A percentile compares a stretch with the other conserved stretches of the same genome.
Evolutionary conservation across 2,329 filamentous ascomycete species (phyloP).

Genomic region (Pochonia chlamydosporia): DNA sequence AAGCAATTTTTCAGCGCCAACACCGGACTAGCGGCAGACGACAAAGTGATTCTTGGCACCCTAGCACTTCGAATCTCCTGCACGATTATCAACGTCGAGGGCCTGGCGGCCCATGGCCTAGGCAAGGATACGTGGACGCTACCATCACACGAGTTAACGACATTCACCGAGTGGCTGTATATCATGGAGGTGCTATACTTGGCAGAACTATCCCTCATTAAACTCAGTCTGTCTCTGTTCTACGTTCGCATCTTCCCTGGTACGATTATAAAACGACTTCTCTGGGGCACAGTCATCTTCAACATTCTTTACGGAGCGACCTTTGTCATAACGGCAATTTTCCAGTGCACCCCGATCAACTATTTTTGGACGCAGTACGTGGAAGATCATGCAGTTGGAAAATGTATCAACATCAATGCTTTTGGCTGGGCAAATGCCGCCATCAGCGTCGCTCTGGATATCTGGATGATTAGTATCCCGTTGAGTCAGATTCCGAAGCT

Average conservation of each 20-base stretch:
- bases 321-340: neutral
- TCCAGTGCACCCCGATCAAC: slow-evolving; percentile 1
- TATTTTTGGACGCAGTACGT: slow-evolving; percentile 3
- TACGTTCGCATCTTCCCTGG: slow-evolving; percentile 2
- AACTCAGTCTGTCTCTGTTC: slow-evolving; percentile 2
- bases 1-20: slow-evolving; percentile 2
- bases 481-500: slow-evolving; percentile 3
- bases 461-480: slow-evolving; percentile 4
- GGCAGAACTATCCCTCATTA: slow-evolving; percentile 1
- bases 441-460: slow-evolving; percentile 4
- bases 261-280: neutral
- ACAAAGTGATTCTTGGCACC: slow-evolving; percentile 1
- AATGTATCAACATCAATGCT: slow-evolving; percentile 5
- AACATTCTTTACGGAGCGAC: neutral
- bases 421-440: slow-evolving; percentile 4
- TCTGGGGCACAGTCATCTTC: neutral
- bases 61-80: neutral
- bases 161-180: slow-evolving; percentile 1
- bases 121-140: slow-evolving; percentile 2
- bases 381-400: neutral
- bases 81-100: slow-evolving; percentile 1
- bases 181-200: slow-evolving; percentile 2
- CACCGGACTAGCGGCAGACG: neutral
- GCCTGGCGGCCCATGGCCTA: neutral
- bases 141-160: neutral